Base-by-base conservation (phyloP, 345 rosid species). In the Lagerstroemia speciosa region DNA sequence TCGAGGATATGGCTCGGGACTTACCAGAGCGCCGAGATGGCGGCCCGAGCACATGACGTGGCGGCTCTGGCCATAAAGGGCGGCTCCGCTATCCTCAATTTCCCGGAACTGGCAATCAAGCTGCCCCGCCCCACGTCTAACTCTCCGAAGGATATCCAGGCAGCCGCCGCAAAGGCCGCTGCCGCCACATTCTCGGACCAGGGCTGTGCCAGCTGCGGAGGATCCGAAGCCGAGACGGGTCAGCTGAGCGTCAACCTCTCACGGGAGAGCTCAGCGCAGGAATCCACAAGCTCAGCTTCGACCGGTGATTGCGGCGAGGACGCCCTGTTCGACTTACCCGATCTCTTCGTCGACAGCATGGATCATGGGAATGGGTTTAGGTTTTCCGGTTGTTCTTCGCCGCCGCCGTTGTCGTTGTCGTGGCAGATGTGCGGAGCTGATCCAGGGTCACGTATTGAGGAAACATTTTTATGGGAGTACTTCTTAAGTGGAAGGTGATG, bases 1-100 rank as follows among this genome's bases (percentile, higher is more conserved):
- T 90, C 97, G 27, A 90, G 98, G 78, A 93, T 93, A 38, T 93
- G 98, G 98, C 78, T 92, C 0, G 98, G 98, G 1, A 88, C 96
- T 53, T 92, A 82, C 76, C 76, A 86, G 0, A 90, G 93, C 0
- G 75, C 98, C 2, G 95, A 92, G 82, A 92, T 92, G 98, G 98
- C 96, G 5, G 96, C 98, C 72, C 83, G 96, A 71, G 98, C 96
- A 5, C 98, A 92, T 30, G 98, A 92, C 62, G 95, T 89, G 3
- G 98, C 96, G 0, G 89, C 96, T 68, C 75, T 90, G 16, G 73
- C 98, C 19, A 84, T 92, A 52, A 92, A 88, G 67, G 96, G 98
- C 8, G 67, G 50, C 38, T 84, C 92, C 0, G 90, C 95, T 62
- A 78, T 81, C 72, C 89, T 92, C 10, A 92, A 92, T 62, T 90